These are phyloP conservation scores for Dothistroma pini DNA, from an alignment of 2,329 filamentous ascomycete genomes.

Conservation along the genomic window DNA sequence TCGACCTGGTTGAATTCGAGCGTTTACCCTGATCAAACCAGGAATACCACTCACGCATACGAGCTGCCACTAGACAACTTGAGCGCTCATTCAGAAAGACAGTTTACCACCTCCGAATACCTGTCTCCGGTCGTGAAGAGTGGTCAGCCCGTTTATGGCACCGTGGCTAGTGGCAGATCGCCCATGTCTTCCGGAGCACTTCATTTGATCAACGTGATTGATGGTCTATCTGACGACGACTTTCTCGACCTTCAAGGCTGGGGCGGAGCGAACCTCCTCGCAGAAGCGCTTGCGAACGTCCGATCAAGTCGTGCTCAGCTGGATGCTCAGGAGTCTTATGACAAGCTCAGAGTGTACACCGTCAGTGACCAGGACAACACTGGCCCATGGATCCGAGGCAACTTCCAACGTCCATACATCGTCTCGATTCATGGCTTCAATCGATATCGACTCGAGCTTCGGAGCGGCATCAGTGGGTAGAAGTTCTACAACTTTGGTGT, in stretches of 20 bases:
- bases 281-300: constrained; percentile 46
- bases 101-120: constrained; percentile 26
- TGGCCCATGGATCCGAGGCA: constrained; percentile 53
- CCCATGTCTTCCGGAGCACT: constrained; percentile 24
- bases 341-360: constrained; percentile 50
- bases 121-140: constrained; percentile 28
- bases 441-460: constrained; percentile 52
- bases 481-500: constrained; percentile 46
- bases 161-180: constrained; percentile 34
- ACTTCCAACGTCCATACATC: constrained; percentile 55
- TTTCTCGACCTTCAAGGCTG: constrained; percentile 49
- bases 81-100: constrained; percentile 35
- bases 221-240: constrained; percentile 27
- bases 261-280: constrained; percentile 53
- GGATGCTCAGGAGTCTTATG: constrained; percentile 38
- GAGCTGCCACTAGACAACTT: constrained; percentile 40
- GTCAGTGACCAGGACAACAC: constrained; percentile 60
- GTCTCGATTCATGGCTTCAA: constrained; percentile 55
- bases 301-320: constrained; percentile 24
- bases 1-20: constrained; percentile 27
- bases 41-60: constrained; percentile 30
- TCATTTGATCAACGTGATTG: constrained; percentile 23
- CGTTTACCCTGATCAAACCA: constrained; percentile 27
- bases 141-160: constrained; percentile 40
- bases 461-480: constrained; percentile 55